Evolutionary conservation across 495 filamentous ascomycete genomes (phyloP).

Genomic region (Neurospora pannonica): DNA sequence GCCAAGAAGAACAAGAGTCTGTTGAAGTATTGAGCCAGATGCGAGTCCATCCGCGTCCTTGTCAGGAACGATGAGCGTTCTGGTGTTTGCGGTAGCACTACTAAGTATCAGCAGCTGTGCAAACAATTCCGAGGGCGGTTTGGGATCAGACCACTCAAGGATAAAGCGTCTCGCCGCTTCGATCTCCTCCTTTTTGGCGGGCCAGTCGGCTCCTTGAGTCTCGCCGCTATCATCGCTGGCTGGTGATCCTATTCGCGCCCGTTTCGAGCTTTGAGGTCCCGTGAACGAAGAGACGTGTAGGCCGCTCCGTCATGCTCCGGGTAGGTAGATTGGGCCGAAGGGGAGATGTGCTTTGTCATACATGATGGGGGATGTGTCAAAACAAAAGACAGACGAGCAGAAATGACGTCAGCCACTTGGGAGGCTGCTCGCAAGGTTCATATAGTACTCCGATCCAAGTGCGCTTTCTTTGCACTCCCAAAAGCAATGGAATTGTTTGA

Average conservation of each 20-base stretch:
- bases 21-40: conserved; percentile 47
- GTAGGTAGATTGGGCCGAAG: neutral
- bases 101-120: conserved; percentile 4
- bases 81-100: conserved; percentile 15
- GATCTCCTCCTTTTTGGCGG: neutral
- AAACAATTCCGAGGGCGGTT: neutral
- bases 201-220: neutral
- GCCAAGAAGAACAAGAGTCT: conserved; percentile 43
- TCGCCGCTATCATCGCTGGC: neutral
- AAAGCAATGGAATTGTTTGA: neutral
- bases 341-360: neutral
- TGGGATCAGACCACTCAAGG: conserved; percentile 39
- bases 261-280: neutral
- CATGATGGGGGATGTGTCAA: neutral
- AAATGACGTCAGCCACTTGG: neutral
- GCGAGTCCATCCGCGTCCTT: conserved; percentile 54
- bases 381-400: neutral
- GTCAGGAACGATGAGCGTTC: conserved; percentile 46
- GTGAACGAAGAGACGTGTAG: neutral
- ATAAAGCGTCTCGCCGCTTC: conserved; percentile 27
- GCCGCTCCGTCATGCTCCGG: neutral
- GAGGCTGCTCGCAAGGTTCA: neutral
- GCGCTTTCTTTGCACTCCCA: neutral
- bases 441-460: neutral
- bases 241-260: neutral